Evolutionary conservation across 352 stramenopile genomes (phyloP).

Genomic region (Phytophthora fragariae): DNA sequence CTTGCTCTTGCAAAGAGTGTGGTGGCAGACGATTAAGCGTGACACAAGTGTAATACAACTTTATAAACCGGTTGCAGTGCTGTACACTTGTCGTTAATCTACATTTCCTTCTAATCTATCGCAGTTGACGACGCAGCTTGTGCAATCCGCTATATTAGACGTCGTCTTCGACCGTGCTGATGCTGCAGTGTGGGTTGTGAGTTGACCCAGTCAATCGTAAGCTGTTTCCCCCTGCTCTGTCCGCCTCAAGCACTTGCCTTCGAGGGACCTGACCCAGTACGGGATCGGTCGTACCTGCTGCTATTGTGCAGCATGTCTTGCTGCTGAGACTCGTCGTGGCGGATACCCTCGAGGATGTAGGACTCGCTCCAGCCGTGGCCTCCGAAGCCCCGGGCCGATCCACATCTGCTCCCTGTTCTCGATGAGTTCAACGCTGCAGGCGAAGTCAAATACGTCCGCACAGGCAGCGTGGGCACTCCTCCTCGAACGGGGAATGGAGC

Average conservation of each 20-base stretch:
- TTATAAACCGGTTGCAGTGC: too few relatives aligned
- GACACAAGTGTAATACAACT: too few relatives aligned
- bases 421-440: conserved; percentile 16
- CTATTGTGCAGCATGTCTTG: conserved; percentile 8
- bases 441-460: conserved; percentile 33
- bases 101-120: conserved; percentile 27
- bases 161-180: conserved; percentile 31
- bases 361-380: conserved; percentile 42
- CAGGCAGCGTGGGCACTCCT: conserved; percentile 33
- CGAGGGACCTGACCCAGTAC: conserved; percentile 25
- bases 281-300: conserved; percentile 21
- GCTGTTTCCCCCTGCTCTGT: conserved; percentile 32
- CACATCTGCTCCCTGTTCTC: conserved; percentile 27
- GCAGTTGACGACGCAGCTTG: conserved; percentile 37
- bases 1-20: too few relatives aligned
- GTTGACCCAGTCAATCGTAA: conserved; percentile 28
- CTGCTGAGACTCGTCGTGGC: too few relatives aligned
- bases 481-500: conserved; percentile 39
- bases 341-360: too few relatives aligned
- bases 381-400: conserved; percentile 25
- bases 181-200: conserved; percentile 32
- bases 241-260: conserved; percentile 17
- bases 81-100: not conserved
- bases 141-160: conserved; percentile 28
- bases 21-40: too few relatives aligned